These are phyloP conservation scores for Teratosphaeria gauchensis DNA, from an alignment of 2,329 filamentous ascomycete genomes.

Conservation along the genomic window DNA sequence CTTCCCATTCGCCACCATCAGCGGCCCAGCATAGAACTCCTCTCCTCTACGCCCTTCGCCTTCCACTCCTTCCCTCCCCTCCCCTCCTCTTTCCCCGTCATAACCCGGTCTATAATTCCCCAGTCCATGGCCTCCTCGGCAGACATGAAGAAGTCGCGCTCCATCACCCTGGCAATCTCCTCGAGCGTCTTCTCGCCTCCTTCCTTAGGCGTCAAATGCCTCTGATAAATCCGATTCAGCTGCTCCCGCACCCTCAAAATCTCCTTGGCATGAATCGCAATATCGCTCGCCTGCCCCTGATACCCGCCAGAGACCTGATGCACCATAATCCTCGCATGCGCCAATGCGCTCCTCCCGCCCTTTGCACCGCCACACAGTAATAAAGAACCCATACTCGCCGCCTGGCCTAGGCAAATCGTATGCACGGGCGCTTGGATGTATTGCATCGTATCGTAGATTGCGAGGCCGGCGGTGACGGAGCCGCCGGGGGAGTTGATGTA, in stretches of 20 bases:
- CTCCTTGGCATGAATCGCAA: constrained; percentile 94
- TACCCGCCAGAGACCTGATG: constrained; percentile 83
- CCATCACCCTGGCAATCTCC: constrained; percentile 90
- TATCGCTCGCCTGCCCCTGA: constrained; percentile 62
- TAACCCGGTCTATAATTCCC: constrained; percentile 84
- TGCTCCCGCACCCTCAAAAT: constrained; percentile 78
- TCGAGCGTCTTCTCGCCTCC: constrained; percentile 64
- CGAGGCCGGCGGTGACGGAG: constrained; percentile 71
- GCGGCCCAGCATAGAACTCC: background rate
- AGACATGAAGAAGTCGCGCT: constrained; percentile 88
- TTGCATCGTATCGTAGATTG: constrained; percentile 98
- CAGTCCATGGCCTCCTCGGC: constrained; percentile 80
- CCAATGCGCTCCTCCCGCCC: constrained; percentile 78
- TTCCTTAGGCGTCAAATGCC: constrained; percentile 68
- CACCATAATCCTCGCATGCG: constrained; percentile 94
- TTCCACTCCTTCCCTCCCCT: background rate
- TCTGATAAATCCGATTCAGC: constrained; percentile 81
- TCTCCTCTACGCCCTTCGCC: background rate
- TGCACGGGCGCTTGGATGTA: constrained; percentile 90
- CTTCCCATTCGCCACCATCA: background rate
- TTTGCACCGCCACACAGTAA: constrained; percentile 76
- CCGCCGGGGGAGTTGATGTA: constrained; percentile 98
- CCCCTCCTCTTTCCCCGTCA: constrained; percentile 48
- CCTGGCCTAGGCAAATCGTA: constrained; percentile 90
- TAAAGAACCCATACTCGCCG: constrained; percentile 88